Percentiles rank a stretch among this genome's conserved stretches.
These are phyloP conservation scores for Heimioporus retisporus DNA, from an alignment of 1,284 basidiomycete species.

Conservation along the genomic window DNA sequence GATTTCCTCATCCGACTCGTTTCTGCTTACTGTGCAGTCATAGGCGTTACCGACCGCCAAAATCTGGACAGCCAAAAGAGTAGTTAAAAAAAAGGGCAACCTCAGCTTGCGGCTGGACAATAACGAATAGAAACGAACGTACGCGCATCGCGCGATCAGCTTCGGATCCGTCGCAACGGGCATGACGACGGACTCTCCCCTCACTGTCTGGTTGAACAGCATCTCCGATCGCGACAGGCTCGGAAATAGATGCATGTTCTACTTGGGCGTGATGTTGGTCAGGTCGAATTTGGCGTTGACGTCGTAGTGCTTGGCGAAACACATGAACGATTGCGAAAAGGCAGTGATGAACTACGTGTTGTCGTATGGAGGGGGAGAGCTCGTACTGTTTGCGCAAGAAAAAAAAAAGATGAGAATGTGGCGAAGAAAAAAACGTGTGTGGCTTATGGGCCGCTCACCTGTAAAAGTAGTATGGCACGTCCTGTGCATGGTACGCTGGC, in stretches of 20 bases:
- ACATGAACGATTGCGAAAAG: constrained; percentile 37
- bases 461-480: constrained; percentile 24
- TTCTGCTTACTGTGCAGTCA: no score
- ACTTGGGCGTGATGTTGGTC: constrained; percentile 36
- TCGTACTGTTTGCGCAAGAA: not conserved
- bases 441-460: constrained; percentile 5
- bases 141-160: no score
- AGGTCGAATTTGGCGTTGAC: constrained; percentile 32
- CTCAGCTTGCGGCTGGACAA: no score
- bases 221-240: constrained; percentile 30
- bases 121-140: no score
- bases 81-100: no score
- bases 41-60: no score
- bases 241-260: constrained; percentile 23
- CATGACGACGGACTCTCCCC: no score
- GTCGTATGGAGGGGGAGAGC: constrained; percentile 22
- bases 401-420: no score
- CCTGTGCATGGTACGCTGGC: constrained; percentile 24
- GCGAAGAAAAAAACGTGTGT: no score
- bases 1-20: no score
- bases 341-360: constrained; percentile 34
- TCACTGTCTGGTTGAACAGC: constrained; percentile 37
- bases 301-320: constrained; percentile 27
- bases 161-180: no score
- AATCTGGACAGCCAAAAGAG: no score